Percentiles rank a stretch among this genome's conserved stretches.
Evolutionary conservation across 2,329 filamentous ascomycete genomes (phyloP).

Genomic region (Aspergillus eucalypticola): DNA sequence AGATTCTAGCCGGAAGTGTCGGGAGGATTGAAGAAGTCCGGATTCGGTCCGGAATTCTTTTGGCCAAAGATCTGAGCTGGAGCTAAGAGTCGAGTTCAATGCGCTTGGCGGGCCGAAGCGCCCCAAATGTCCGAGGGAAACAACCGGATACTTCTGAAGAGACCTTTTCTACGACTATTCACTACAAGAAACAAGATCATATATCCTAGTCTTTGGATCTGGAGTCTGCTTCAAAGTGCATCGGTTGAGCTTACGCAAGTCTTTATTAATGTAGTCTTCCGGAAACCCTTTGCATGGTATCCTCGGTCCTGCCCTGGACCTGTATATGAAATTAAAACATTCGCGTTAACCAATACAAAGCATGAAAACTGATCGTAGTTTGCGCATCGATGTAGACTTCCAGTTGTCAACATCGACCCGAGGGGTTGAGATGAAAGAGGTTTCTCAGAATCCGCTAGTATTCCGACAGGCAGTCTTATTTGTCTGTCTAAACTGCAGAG

Average conservation of each 20-base stretch:
- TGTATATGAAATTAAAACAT: background rate
- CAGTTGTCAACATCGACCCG: conserved; percentile 11
- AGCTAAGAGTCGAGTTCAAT: background rate
- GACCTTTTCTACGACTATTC: background rate
- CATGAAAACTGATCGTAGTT: conserved; percentile 15
- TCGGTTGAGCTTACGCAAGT: background rate
- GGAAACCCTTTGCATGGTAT: background rate
- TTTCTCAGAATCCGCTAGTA: background rate
- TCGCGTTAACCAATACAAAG: conserved; percentile 14
- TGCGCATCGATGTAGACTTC: conserved; percentile 17
- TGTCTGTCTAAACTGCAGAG: background rate
- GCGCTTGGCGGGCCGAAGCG: conserved; percentile 13
- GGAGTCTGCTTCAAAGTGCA: background rate
- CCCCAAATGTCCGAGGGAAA: background rate
- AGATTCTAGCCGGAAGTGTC: background rate
- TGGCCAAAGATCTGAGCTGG: background rate
- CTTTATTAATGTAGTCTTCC: background rate
- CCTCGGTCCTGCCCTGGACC: background rate
- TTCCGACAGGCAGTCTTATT: background rate
- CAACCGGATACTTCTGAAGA: background rate
- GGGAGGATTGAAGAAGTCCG: background rate
- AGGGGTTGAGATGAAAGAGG: background rate
- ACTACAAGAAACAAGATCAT: background rate
- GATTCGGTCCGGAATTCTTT: background rate
- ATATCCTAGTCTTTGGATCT: too few species aligned